These are phyloP conservation scores for Phlebiopsis flavidoalba DNA, from an alignment of 768 basidiomycete species.

Conservation along the genomic window DNA sequence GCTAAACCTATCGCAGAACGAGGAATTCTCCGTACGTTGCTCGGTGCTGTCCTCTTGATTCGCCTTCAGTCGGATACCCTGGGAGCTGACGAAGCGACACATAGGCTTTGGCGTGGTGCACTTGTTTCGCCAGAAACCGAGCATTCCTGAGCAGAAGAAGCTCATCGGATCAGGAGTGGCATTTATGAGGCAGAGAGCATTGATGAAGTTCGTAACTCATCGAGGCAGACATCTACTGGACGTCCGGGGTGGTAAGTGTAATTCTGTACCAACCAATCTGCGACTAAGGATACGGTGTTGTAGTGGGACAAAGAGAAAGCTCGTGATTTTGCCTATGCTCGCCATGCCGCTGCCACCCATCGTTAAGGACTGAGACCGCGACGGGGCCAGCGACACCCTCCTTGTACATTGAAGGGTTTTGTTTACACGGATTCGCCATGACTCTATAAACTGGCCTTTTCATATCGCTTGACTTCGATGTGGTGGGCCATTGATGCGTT, in stretches of 20 bases:
- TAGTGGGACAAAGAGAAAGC: slow-evolving; percentile 58
- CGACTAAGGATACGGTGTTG: background rate
- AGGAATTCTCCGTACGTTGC: slow-evolving; percentile 14
- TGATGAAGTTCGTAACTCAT: slow-evolving; percentile 35
- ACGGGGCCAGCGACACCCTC: too few relatives aligned
- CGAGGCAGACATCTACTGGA: slow-evolving; percentile 41
- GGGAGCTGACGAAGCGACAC: background rate
- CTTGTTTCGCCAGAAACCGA: slow-evolving; percentile 55
- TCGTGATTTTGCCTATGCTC: slow-evolving; percentile 43
- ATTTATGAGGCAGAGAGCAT: slow-evolving; percentile 50
- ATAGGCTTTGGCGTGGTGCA: slow-evolving; percentile 44
- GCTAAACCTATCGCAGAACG: slow-evolving; percentile 2
- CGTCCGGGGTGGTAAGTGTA: slow-evolving; percentile 34
- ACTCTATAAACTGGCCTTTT: too few relatives aligned
- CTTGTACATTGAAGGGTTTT: too few relatives aligned
- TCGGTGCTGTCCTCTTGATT: slow-evolving; percentile 24
- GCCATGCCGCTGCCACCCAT: slow-evolving; percentile 23
- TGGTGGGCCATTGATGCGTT: too few relatives aligned
- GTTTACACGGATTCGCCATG: too few relatives aligned
- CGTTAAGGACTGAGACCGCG: background rate
- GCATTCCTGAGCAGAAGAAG: slow-evolving; percentile 42
- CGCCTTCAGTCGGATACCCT: background rate
- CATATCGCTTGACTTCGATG: too few relatives aligned
- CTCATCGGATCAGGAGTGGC: slow-evolving; percentile 57
- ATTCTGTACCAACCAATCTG: background rate